These are phyloP conservation scores for Usnea hakonensis DNA, from an alignment of 495 filamentous ascomycete species.

Conservation along the genomic window DNA sequence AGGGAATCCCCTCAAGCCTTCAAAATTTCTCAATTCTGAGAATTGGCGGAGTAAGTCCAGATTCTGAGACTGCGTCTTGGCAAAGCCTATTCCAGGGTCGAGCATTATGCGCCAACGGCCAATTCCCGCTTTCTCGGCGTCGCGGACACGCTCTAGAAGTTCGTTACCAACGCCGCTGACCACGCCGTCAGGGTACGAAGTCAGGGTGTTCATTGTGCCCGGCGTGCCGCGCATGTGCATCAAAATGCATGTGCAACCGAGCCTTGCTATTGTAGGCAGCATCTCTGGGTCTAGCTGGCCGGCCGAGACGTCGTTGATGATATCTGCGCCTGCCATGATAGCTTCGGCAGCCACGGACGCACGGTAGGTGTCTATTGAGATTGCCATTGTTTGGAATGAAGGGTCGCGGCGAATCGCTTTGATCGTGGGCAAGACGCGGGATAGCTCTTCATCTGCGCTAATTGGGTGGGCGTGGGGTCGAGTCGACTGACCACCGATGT, in stretches of 20 bases:
- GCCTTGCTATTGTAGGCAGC: conserved; percentile 68
- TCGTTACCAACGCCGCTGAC: conserved; percentile 63
- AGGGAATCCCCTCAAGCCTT: conserved; percentile 63
- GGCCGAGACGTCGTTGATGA: conserved; percentile 91
- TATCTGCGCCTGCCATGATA: conserved; percentile 75
- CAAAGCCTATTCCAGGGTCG: conserved; percentile 90
- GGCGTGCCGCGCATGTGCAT: conserved; percentile 96
- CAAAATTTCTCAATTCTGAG: conserved; percentile 50
- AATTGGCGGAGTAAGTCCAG: conserved; percentile 66
- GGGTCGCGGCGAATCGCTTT: conserved; percentile 57
- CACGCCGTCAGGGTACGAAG: conserved; percentile 65
- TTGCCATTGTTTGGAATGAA: conserved; percentile 52
- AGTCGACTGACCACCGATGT: conserved; percentile 84
- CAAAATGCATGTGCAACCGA: conserved; percentile 75
- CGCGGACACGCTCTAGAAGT: conserved; percentile 59
- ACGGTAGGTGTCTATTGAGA: conserved; percentile 90
- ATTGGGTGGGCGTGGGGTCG: conserved; percentile 64
- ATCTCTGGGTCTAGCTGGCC: conserved; percentile 73
- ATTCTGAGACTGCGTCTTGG: conserved; percentile 75
- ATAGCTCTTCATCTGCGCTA: conserved; percentile 61
- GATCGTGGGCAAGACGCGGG: conserved; percentile 72
- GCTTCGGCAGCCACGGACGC: conserved; percentile 76
- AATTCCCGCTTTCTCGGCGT: conserved; percentile 76
- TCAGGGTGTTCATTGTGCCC: conserved; percentile 66
- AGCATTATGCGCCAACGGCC: conserved; percentile 90